phyloP scores from a whole-genome alignment of 352 stramenopile species.

The Phytophthora pisi region DNA sequence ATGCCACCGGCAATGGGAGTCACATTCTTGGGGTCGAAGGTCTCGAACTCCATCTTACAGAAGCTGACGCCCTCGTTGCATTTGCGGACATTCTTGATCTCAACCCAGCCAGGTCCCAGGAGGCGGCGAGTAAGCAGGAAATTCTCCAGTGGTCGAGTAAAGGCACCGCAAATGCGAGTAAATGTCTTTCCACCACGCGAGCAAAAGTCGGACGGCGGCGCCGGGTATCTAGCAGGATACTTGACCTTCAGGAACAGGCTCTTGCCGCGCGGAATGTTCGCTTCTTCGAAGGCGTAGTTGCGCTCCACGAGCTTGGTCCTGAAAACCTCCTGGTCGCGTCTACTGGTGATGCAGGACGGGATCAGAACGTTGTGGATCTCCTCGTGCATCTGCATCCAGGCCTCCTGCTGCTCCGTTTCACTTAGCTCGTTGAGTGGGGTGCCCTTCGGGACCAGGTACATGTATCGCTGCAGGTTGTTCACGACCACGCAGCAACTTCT shows the following conservation, averaged over 20 bases:
- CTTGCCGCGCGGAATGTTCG: conserved; percentile 93
- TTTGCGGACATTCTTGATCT: conserved; percentile 90
- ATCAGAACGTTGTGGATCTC: conserved; percentile 93
- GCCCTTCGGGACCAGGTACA: conserved; percentile 92
- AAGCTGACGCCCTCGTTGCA: conserved; percentile 83
- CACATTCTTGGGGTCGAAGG: conserved; percentile 93
- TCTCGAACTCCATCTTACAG: conserved; percentile 94
- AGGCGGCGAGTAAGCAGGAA: conserved; percentile 98
- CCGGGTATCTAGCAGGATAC: conserved; percentile 94
- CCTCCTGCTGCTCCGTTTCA: conserved; percentile 86
- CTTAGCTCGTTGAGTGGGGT: conserved; percentile 87
- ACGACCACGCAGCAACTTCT: conserved; percentile 97
- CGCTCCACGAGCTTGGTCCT: conserved; percentile 95
- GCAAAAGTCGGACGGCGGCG: conserved; percentile 85
- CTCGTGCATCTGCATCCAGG: conserved; percentile 88
- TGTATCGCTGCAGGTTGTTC: conserved; percentile 94
- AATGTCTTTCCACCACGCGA: conserved; percentile 91
- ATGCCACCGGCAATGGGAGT: conserved; percentile 74
- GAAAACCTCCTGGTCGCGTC: conserved; percentile 87
- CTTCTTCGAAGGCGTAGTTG: conserved; percentile 98
- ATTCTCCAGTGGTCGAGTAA: conserved; percentile 94
- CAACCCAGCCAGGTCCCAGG: conserved; percentile 98
- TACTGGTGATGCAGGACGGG: conserved; percentile 76
- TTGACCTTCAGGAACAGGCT: conserved; percentile 98
- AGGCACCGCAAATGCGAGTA: conserved; percentile 95